Conservation (phyloP, 352 stramenopile genomes). For the Stephanocyclus meneghinianus region DNA sequence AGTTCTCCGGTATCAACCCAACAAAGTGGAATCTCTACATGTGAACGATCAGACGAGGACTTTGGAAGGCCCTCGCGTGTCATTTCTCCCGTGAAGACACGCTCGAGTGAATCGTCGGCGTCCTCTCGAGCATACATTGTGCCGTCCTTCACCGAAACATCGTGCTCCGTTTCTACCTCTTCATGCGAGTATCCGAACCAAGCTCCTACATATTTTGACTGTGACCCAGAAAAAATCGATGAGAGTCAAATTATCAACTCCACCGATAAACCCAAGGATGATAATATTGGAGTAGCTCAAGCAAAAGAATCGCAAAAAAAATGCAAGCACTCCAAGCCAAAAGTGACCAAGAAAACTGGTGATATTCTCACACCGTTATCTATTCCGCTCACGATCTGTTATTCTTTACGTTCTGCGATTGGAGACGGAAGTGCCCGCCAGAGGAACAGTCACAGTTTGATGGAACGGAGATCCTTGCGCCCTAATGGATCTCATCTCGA, state of each 20-base stretch:
- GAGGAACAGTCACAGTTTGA: constrained; percentile 59
- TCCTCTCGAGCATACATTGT: too few relatives aligned
- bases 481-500: constrained; percentile 75
- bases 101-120: not conserved
- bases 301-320: constrained; percentile 13
- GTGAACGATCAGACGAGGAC: constrained; percentile 2
- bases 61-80: not conserved
- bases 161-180: too few relatives aligned
- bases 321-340: not conserved
- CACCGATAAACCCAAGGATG: not conserved
- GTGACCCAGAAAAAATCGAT: not conserved
- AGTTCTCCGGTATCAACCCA: constrained; percentile 27
- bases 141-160: too few relatives aligned
- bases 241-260: not conserved
- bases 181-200: too few relatives aligned
- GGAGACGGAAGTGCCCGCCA: constrained; percentile 71
- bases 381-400: constrained; percentile 58
- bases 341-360: constrained; percentile 9
- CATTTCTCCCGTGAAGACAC: not conserved
- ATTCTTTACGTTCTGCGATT: constrained; percentile 71
- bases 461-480: constrained; percentile 66
- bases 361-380: constrained; percentile 40
- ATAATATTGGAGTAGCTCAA: constrained; percentile 7
- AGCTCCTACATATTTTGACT: not conserved
- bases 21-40: constrained; percentile 41